Evolutionary conservation across 208 protist species (phyloP).

Genomic region (Vickermania ingenoplastis): DNA sequence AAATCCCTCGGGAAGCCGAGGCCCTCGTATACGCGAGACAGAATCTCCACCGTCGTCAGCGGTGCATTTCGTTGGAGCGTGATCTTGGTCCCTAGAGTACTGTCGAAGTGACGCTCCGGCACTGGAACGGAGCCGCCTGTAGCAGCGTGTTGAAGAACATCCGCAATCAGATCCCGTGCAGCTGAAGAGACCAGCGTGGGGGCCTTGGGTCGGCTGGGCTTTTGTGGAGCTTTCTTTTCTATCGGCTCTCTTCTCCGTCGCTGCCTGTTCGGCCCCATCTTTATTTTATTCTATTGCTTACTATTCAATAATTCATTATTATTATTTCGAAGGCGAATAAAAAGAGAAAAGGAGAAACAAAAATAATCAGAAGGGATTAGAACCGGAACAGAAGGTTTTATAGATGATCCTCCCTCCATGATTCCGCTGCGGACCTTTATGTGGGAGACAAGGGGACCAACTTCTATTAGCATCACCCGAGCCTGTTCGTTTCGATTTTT

Average conservation of each 20-base stretch:
- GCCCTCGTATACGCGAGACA: conserved; percentile 71
- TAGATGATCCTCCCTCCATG: too few relatives aligned
- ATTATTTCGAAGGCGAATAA: too few relatives aligned
- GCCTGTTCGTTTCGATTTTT: too few relatives aligned
- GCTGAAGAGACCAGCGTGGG: conserved; percentile 69
- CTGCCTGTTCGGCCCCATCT: conserved; percentile 7
- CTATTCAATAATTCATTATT: too few relatives aligned
- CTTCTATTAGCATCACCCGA: too few relatives aligned
- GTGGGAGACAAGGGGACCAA: too few relatives aligned
- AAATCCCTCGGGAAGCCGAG: conserved; percentile 81
- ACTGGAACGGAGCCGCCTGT: conserved; percentile 70
- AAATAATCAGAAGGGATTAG: too few relatives aligned
- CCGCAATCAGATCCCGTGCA: conserved; percentile 72
- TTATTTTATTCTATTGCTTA: too few relatives aligned
- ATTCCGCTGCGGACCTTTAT: too few relatives aligned
- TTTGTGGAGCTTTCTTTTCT: conserved; percentile 2
- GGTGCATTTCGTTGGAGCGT: conserved; percentile 73
- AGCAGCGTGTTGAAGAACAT: conserved; percentile 83
- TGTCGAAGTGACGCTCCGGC: conserved; percentile 80
- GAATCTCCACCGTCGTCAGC: conserved; percentile 55
- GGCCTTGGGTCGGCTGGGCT: background rate
- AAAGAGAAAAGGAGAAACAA: too few relatives aligned
- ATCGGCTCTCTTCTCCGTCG: background rate
- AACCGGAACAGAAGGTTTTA: too few relatives aligned
- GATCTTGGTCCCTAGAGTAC: conserved; percentile 35